Base-by-base conservation (phyloP, 352 stramenopile species). In the Phytophthora ohioensis region DNA sequence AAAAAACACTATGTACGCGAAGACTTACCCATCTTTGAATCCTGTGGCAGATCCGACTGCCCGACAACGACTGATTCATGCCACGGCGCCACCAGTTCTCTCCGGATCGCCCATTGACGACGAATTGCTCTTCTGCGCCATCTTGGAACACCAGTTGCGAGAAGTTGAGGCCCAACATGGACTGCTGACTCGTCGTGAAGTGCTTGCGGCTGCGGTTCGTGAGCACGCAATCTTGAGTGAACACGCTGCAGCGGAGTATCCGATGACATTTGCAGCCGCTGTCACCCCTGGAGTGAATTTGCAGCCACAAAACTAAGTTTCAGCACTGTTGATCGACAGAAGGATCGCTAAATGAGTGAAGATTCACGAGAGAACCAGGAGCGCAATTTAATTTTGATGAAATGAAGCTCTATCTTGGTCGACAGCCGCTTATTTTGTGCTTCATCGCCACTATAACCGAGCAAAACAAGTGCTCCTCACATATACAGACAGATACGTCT, bases 101-200 rank as follows among this genome's bases (percentile, higher is more conserved):
- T 15, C 32, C 8, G 64, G 56, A 2, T 67, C 57, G 11, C 21
- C 31, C 13, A 21, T 71, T 27, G 34, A 62, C 31, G 57, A 71
- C 3, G 49, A 71, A 10, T 39, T 71, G 49, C 56, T 71, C 12
- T 51, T 71, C 13, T 46, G 48, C 32, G 56, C 47, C 39, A 71
- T 61, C 6, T 49, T 67, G 48, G 64, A 71, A 35, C 64, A 57
- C 2, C 64, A 71, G 27, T 45, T 67, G 21, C 48, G 64, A 43
- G 47, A 67, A n/a, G 27, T 71, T 32, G 64, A 71, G 10, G 58
- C 64, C 32, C 64, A 71, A 59, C 55, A 31, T 36, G 63, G 63
- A 30, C 36, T 59, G 5, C 32, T 65, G n/a, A 65, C 54, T 4
- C 48, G 56, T 36, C 47, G 42, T 32, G 56, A 71, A 67, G 56